Evolutionary conservation across 1,284 basidiomycete species (phyloP), one percentile per base, ranked within the genome.

Genomic region (Leccinum fuscescens): DNA sequence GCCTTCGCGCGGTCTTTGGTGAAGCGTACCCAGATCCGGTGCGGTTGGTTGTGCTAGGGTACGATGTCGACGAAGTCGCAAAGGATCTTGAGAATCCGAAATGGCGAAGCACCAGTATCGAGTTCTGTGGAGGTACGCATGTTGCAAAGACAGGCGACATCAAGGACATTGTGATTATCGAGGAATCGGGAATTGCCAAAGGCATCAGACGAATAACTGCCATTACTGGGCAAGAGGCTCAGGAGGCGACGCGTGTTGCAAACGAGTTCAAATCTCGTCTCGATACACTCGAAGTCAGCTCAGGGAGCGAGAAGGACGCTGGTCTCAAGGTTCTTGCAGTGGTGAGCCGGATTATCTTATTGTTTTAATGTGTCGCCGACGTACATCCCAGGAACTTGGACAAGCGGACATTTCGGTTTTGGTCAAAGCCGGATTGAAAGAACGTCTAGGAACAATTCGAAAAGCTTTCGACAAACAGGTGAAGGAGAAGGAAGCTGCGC

Each of bases 51-150:
- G 86, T 92, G 9, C 80, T 99, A 48, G 94, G 93, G 72, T 94
- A 85, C 72, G 86, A 90, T 65, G 83, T 97, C 11, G 89, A 96
- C 56, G 93, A 96, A 59, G 94, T 99, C 61, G 79, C 86, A 46
- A 80, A 84, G 69, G 92, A 98, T 68, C 82, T 98, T 35, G 85
- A 89, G 69, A 95, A 96, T 77, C 85, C 89, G 6, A 93, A 91
- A 77, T 99, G 96, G 96, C 80, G 90, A 51, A 78, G 77, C 27
- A 97, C 96, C 7, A 95, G 92, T 74, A 86, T 97, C 66, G 97
- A 99, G 77, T 97, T 99, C 73, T 99, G 96, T 75, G 96, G 96
- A 77, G 96, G 96, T 75, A 99, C 97, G 0, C 96, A 99, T 74
- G 97, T 99, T 58, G 84, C 86, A 29, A 92, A 90, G 77, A 99